Percentiles rank a stretch among this genome's conserved stretches.
phyloP scores from a whole-genome alignment of 768 basidiomycete species.

The Neoboletus magnificus region DNA sequence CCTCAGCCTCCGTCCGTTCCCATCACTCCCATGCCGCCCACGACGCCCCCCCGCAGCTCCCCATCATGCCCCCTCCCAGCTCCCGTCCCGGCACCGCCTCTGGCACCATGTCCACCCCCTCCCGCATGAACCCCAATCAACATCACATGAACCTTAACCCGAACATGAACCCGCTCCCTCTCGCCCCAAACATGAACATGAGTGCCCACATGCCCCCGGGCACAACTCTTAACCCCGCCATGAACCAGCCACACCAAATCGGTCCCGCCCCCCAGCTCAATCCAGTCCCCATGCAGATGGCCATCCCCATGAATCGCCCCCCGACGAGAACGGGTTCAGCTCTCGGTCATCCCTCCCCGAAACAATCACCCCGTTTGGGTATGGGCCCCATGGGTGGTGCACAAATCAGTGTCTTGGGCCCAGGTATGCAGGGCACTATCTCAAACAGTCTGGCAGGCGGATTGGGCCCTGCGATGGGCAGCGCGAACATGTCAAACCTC shows the following conservation, averaged over 20 bases:
- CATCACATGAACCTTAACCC: constrained; percentile 22
- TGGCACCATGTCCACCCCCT: constrained; percentile 5
- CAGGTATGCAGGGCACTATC: constrained; percentile 15
- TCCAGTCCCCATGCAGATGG: constrained; percentile 15
- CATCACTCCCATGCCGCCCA: constrained; percentile 25
- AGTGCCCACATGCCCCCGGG: constrained; percentile 8
- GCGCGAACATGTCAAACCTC: constrained; percentile 7
- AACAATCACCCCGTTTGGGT: constrained; percentile 26
- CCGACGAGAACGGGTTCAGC: constrained; percentile 32
- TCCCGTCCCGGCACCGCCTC: constrained; percentile 29
- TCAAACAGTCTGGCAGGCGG: constrained; percentile 11
- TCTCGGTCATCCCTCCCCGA: constrained; percentile 25
- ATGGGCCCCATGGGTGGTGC: constrained; percentile 13
- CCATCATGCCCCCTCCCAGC: constrained; percentile 24
- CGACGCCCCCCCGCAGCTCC: constrained; percentile 5
- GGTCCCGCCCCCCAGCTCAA: constrained; percentile 17
- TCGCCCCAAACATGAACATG: constrained; percentile 14
- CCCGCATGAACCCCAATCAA: constrained; percentile 27
- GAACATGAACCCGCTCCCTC: constrained; percentile 14
- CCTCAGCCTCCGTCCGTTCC: constrained; percentile 28
- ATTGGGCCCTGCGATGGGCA: constrained; percentile 13
- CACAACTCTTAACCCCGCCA: constrained; percentile 3
- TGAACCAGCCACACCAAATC: constrained; percentile 25
- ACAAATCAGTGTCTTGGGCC: constrained; percentile 9
- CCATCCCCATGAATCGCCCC: constrained; percentile 26